These are phyloP conservation scores for Penicillium parvum DNA, from an alignment of 495 filamentous ascomycete genomes.

Conservation along the genomic window DNA sequence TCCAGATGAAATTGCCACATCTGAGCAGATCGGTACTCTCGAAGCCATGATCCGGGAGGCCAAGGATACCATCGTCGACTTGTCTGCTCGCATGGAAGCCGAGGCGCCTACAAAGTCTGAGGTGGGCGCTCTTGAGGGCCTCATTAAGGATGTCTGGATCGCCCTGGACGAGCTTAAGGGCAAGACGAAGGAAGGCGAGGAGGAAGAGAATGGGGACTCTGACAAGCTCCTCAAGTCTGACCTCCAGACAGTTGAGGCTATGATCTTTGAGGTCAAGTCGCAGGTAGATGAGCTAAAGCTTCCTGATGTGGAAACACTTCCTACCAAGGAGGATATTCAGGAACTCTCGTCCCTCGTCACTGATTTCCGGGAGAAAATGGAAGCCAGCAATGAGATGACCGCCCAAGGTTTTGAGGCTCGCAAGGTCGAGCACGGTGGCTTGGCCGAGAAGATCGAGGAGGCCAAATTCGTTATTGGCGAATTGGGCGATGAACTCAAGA, in stretches of 20 bases:
- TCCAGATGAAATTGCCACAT: constrained; percentile 55
- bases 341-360: constrained; percentile 63
- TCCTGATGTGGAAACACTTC: constrained; percentile 59
- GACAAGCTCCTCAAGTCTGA: constrained; percentile 74
- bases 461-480: constrained; percentile 64
- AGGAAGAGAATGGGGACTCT: constrained; percentile 55
- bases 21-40: constrained; percentile 70
- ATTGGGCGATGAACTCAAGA: constrained; percentile 62
- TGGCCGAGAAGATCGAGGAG: constrained; percentile 56
- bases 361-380: constrained; percentile 66
- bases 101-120: constrained; percentile 70
- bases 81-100: constrained; percentile 54
- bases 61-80: constrained; percentile 59
- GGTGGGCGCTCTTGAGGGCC: constrained; percentile 64
- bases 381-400: constrained; percentile 65
- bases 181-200: constrained; percentile 36
- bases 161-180: constrained; percentile 75
- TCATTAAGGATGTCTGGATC: constrained; percentile 69
- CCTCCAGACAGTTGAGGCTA: constrained; percentile 68
- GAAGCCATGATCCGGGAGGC: constrained; percentile 67
- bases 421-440: constrained; percentile 56
- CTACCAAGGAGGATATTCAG: constrained; percentile 56
- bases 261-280: constrained; percentile 75
- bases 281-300: constrained; percentile 66
- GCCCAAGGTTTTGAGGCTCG: constrained; percentile 77